Evolutionary conservation across 2,329 filamentous ascomycete species (phyloP), one percentile per base, ranked within the genome.

Genomic region (Penicillium olsonii): DNA sequence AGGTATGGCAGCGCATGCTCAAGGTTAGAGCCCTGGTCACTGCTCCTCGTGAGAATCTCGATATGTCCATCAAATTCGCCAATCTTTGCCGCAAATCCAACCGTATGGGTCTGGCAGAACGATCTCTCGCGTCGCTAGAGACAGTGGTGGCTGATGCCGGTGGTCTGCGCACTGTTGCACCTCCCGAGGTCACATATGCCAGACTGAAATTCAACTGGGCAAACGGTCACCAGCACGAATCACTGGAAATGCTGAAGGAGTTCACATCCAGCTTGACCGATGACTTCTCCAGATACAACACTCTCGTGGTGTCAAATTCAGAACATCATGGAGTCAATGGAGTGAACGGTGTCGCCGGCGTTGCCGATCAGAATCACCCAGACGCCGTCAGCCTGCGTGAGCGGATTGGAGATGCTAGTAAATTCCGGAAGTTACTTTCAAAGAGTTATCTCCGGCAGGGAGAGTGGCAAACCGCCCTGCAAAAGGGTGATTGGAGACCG

Each of bases 41-140:
- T 53, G 87, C 87, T 0, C 92, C 95, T 0, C 84, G 84, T 27
- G 92, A 99, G 68, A 96, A 96, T 64, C 90, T 95, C 78, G 89
- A 95, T 64, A 99, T 99, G 91, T 96, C 92, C 85, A 97, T 99
- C 77, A 99, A 99, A 69, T 99, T 96, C 68, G 90, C 94, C 63
- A 99, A 97, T 63, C 83, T 99, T 5, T 99, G 95, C 72, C 88
- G 95, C 63, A 99, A 99, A 72, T 96, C 92, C 37, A 88, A 90
- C 50, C 87, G 94, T 24, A 92, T 92, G 80, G 92, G 94, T 9
- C 82, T 99, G 41, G 94, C 94, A 1, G 94, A 99, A 74, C 95
- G 96, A 74, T 95, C 92, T 10, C 77, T 99, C 45, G 92, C 94
- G 68, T 90, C 90, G 53, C 78, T 99, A n/a, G 87, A 96, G 48